A percentile compares a stretch with the other conserved stretches of the same genome.
phyloP scores from a whole-genome alignment of 2,329 filamentous ascomycete genomes.

The Aureobasidium sp. region DNA sequence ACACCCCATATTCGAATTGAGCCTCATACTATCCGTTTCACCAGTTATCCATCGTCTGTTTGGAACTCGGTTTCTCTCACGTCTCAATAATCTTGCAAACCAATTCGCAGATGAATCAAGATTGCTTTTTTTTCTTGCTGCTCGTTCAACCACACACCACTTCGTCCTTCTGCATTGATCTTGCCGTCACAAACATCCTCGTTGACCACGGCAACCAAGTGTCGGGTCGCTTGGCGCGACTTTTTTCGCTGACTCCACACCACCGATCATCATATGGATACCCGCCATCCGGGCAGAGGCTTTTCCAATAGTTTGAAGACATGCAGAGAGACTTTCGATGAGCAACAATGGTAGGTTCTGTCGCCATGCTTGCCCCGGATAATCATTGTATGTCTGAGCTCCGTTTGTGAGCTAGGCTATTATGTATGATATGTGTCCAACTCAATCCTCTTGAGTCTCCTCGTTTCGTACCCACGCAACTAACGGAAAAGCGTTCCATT shows the following conservation, averaged over 20 bases:
- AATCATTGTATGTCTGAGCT: not conserved
- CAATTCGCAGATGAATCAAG: not conserved
- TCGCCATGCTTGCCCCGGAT: slow-evolving; percentile 4
- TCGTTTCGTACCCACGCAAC: slow-evolving; percentile 3
- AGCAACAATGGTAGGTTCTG: slow-evolving; percentile 8
- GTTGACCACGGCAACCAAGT: slow-evolving; percentile 1
- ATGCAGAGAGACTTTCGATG: slow-evolving; percentile 5
- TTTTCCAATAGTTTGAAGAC: slow-evolving; percentile 13
- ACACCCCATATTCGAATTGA: slow-evolving; percentile 2
- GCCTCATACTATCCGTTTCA: slow-evolving; percentile 8
- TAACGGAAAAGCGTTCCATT: not conserved
- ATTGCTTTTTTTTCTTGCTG: not conserved
- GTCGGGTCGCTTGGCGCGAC: slow-evolving; percentile 10
- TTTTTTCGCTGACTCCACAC: slow-evolving; percentile 9
- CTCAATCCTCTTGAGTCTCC: not conserved
- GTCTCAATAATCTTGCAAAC: not conserved
- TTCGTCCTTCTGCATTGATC: not conserved
- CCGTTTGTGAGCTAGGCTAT: not conserved
- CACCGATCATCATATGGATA: slow-evolving; percentile 7
- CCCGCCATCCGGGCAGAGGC: slow-evolving; percentile 9
- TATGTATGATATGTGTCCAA: not conserved
- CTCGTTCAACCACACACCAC: not conserved
- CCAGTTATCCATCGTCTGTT: slow-evolving; percentile 5
- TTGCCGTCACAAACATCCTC: not conserved
- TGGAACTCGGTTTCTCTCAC: not conserved